Base-by-base conservation (phyloP, 495 filamentous ascomycete genomes). In the Neurospora sp. region DNA sequence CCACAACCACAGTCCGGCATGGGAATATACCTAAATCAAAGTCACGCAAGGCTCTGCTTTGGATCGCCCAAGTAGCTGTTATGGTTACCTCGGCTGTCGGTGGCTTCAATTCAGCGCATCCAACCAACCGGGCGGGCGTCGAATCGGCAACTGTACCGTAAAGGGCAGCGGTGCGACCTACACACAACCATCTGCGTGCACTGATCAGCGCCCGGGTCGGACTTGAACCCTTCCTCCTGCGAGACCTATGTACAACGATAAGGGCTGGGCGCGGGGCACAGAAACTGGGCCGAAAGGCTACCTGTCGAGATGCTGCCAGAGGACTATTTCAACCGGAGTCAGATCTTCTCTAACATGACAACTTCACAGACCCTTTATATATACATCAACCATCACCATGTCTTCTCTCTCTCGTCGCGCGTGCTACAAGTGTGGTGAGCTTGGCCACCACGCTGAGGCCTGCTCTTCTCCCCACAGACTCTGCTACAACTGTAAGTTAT, bases 361-460 rank as follows among this genome's bases (percentile, higher is more conserved):
- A 27, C 12, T 35, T 61, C 5, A 3, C 53, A 61, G 53, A 61
- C 35, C 37, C 59, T 35, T 22, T 35, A 68, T 38, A 71, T 39
- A 71, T 38, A 35, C 53, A 35, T 31, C 35, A 10, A 27, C 42
- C 6, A 61, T 82, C 78, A 82, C 77, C 75, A 96, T 94, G 90
- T 95, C 94, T 85, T 97, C 96, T 77, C 88, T 98, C 80, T 95
- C 94, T 81, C 93, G 96, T 83, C 93, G 96, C 83, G 96, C 95
- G 75, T 99, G 96, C 90, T 99, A 98, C 89, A 99, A 99, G 87
- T 99, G 96, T 87, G 96, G 96, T 84, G 97, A 97, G 80, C 94
- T 99, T 81, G 96, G 96, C 83, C 96, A 99, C 86, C 98, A 96
- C 82, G 96, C 96, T 77, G 96, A 99, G 88, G 93, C 95, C 75